Base-by-base conservation (phyloP, 1,284 basidiomycete genomes). In the Tilletia setariae region DNA sequence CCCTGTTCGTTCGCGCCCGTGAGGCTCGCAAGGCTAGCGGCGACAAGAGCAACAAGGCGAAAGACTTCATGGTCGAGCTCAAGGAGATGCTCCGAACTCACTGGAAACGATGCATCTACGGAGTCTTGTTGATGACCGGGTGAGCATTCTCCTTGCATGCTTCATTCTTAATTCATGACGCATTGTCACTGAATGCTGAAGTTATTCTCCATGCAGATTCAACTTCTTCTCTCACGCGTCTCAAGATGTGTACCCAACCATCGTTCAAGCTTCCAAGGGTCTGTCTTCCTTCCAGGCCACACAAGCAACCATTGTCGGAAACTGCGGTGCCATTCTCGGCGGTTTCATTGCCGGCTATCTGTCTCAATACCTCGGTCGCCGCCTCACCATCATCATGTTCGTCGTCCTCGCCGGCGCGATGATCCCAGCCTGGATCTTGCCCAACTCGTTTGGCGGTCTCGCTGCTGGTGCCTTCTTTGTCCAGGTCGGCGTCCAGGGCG, bases 171-270 rank as follows among this genome's bases (percentile, higher is more conserved):
- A 43, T 23, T 56, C 64, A 8, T 51, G 15, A 25, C n/a, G 23
- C 16, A 35, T 42, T n/a, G n/a, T n/a, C n/a, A 16, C 13, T 43
- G 40, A 25, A n/a, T 23, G 53, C 53, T 7, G 19, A 40, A 30
- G 19, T 61, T 7, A 16, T 30, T 4, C 19, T 59, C 25, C 47
- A 49, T 19, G n/a, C n/a, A 40, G 30, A 7, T 93, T 96, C 87
- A 96, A 94, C 85, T 97, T 97, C 86, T 85, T 94, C 72, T 91
- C 90, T 2, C 92, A 94, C 83, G 91, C 91, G 16, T 91, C 90
- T 69, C 91, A 80, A 72, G 77, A 79, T 66, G 72, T 79, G 0
- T 79, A 79, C 70, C 79, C 79, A 2, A 76, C 72, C 64, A 79
- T 81, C 13, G 69, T 81, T 3, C 70, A 80, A 62, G 68, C 74